Conservation (phyloP, 306 rosid species). For the Lotus japonicus region DNA sequence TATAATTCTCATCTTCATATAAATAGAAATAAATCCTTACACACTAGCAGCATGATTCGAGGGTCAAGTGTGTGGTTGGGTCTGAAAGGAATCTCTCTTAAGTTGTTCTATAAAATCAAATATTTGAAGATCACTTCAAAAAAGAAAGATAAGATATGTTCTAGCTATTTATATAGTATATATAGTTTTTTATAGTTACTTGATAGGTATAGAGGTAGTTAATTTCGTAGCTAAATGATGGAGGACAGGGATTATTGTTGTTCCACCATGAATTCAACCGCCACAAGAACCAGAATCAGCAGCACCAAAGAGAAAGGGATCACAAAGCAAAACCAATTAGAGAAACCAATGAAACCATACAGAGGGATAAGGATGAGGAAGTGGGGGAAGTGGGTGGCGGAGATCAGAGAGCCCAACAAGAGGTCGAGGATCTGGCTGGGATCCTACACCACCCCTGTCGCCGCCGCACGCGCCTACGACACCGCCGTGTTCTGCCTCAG, state of each 20-base stretch:
- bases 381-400: slow-evolving; percentile 99
- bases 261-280: slow-evolving; percentile 21
- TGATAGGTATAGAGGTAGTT: slow-evolving; percentile 1
- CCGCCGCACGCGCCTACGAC: slow-evolving; percentile 97
- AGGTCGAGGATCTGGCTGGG: slow-evolving; percentile 95
- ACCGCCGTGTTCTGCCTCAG: slow-evolving; percentile 88
- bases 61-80: background rate
- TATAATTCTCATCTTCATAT: background rate
- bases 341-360: slow-evolving; percentile 45
- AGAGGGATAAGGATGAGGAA: slow-evolving; percentile 98
- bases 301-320: slow-evolving; percentile 27
- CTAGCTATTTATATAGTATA: background rate
- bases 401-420: slow-evolving; percentile 89
- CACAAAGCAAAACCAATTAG: slow-evolving; percentile 25
- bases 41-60: too few relatives aligned
- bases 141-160: background rate
- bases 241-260: slow-evolving; percentile 43
- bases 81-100: slow-evolving; percentile 24
- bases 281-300: background rate
- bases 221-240: background rate
- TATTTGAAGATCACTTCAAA: background rate
- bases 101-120: background rate
- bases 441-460: slow-evolving; percentile 69
- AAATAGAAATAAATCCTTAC: background rate
- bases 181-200: slow-evolving; percentile 6